phyloP scores from a whole-genome alignment of 495 filamentous ascomycete species.

The Lasiosphaeria hispida region DNA sequence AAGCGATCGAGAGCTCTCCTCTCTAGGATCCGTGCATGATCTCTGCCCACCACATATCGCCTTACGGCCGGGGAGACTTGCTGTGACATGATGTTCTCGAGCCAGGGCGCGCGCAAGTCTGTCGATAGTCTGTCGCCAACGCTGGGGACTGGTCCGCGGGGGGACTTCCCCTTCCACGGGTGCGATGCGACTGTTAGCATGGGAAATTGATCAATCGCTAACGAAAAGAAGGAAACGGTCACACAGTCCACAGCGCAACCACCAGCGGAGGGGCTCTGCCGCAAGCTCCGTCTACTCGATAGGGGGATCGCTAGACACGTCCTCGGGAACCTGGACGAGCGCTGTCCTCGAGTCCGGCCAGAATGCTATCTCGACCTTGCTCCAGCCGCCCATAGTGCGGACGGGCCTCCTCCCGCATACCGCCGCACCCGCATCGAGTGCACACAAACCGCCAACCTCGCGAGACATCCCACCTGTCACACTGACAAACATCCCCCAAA shows the following conservation, averaged over 20 bases:
- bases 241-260: conserved; percentile 24
- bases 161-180: conserved; percentile 61
- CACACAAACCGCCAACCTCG: conserved; percentile 80
- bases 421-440: conserved; percentile 58
- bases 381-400: conserved; percentile 86
- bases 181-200: conserved; percentile 23
- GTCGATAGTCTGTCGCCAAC: conserved; percentile 63
- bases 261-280: conserved; percentile 68
- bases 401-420: conserved; percentile 79
- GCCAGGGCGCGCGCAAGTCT: conserved; percentile 62
- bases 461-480: conserved; percentile 94
- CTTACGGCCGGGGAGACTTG: conserved; percentile 27
- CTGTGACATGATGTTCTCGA: conserved; percentile 59
- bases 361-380: conserved; percentile 91
- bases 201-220: conserved; percentile 22
- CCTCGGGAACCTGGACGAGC: conserved; percentile 50
- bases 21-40: neutral
- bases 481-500: conserved; percentile 81
- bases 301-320: conserved; percentile 69
- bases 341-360: conserved; percentile 73
- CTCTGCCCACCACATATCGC: conserved; percentile 9
- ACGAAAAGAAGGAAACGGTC: conserved; percentile 28
- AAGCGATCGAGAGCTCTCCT: neutral
- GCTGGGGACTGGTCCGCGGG: conserved; percentile 46
- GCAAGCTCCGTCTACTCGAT: conserved; percentile 85